Conservation (phyloP, 257 asterid species). For the Echites panduratus region DNA sequence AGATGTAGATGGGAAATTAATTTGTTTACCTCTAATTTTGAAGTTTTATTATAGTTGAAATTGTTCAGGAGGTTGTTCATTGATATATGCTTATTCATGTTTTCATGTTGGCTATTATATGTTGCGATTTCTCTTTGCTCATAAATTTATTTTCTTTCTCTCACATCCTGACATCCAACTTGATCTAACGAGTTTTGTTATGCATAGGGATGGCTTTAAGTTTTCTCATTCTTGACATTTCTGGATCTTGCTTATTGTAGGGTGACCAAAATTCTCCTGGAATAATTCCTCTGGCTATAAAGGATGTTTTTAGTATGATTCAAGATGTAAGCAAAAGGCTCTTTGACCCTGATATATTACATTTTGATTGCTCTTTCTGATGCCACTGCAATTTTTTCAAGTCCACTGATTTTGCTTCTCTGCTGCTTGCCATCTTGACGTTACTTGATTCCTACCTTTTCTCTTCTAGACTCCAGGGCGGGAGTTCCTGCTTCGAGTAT, state of each 20-base stretch:
- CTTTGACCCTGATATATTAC: conserved; percentile 11
- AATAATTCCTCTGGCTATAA: conserved; percentile 90
- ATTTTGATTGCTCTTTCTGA: not conserved
- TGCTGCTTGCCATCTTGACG: not conserved
- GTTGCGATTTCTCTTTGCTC: not conserved
- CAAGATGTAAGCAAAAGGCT: conserved; percentile 69
- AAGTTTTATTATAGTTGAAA: not conserved
- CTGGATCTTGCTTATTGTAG: conserved; percentile 34
- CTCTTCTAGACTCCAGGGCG: conserved; percentile 90
- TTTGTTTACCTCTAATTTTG: not conserved
- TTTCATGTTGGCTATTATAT: not conserved
- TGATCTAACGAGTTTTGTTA: not conserved
- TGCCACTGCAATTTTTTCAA: not conserved
- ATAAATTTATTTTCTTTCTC: not conserved
- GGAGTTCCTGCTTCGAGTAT: conserved; percentile 94
- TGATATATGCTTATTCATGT: not conserved
- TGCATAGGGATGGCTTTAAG: conserved; percentile 1
- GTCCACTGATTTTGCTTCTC: not conserved
- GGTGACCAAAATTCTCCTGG: conserved; percentile 95
- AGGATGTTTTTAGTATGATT: conserved; percentile 96
- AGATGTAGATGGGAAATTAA: not conserved
- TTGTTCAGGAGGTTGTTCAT: not conserved
- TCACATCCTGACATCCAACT: not conserved
- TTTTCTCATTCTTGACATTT: conserved; percentile 25
- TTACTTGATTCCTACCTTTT: conserved; percentile 20